phyloP scores from a whole-genome alignment of 139 green algal genomes.

The Microglena sp. region DNA sequence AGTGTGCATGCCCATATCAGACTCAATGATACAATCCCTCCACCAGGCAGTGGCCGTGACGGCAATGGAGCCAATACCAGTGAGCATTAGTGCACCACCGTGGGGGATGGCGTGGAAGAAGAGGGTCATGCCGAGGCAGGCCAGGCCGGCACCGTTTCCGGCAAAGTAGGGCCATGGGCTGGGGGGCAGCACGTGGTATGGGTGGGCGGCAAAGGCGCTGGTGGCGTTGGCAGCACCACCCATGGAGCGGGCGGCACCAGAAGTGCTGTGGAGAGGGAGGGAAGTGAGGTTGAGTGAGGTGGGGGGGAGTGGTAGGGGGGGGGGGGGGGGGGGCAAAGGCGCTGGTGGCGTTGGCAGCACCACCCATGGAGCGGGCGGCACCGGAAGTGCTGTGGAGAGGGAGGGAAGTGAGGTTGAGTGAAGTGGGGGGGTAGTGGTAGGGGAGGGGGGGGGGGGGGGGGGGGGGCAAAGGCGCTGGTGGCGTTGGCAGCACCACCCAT shows the following conservation, averaged over 20 bases:
- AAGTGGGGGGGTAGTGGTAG: too few species aligned
- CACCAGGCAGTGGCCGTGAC: constrained; percentile 28
- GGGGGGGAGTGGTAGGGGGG: too few species aligned
- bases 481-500: not conserved
- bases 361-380: constrained; percentile 7
- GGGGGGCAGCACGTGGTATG: constrained; percentile 32
- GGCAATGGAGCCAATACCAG: constrained; percentile 10
- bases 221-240: constrained; percentile 10
- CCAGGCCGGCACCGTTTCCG: constrained; percentile 3
- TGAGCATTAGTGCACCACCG: constrained; percentile 17
- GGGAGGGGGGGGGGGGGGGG: too few species aligned
- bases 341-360: not conserved
- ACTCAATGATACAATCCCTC: constrained; percentile 39
- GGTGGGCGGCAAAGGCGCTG: constrained; percentile 13
- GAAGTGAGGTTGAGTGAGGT: too few species aligned
- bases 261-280: not conserved
- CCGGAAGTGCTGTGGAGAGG: not conserved
- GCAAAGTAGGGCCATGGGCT: constrained; percentile 27
- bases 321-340: not conserved
- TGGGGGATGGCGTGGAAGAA: constrained; percentile 28
- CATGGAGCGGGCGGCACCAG: constrained; percentile 15
- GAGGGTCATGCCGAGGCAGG: constrained; percentile 5
- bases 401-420: too few species aligned
- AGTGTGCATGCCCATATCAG: constrained; percentile 40
- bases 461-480: not conserved